These are phyloP conservation scores for Hygrophila difformis DNA, from an alignment of 257 asterid species.

Conservation along the genomic window DNA sequence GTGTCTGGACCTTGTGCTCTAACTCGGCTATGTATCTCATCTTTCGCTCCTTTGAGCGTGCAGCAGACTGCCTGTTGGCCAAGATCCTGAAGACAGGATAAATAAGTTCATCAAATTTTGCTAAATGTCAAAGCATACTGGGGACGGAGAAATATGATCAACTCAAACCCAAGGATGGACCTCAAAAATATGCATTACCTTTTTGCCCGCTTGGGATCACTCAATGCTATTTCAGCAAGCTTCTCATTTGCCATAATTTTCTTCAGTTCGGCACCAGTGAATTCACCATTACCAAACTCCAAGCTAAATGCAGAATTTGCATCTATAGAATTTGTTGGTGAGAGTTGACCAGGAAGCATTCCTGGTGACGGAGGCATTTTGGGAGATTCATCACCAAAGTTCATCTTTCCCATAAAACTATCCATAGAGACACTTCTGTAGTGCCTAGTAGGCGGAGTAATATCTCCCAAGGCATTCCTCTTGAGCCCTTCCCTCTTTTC, in stretches of 20 bases:
- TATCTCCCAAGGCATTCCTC: constrained; percentile 67
- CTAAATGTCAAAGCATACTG: background rate
- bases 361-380: constrained; percentile 71
- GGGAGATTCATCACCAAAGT: constrained; percentile 64
- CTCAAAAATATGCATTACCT: constrained; percentile 27
- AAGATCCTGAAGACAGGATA: constrained; percentile 35
- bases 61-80: constrained; percentile 66
- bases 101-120: background rate
- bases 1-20: constrained; percentile 68
- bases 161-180: background rate
- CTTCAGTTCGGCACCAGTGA: constrained; percentile 58
- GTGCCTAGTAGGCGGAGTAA: constrained; percentile 70
- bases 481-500: constrained; percentile 61
- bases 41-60: constrained; percentile 66
- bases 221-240: constrained; percentile 58
- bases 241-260: constrained; percentile 69
- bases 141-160: background rate
- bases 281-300: constrained; percentile 71
- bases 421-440: constrained; percentile 88
- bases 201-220: constrained; percentile 69
- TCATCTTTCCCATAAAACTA: constrained; percentile 69
- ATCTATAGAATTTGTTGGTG: constrained; percentile 48
- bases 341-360: constrained; percentile 40
- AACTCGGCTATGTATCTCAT: constrained; percentile 53
- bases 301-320: constrained; percentile 42